Percentiles rank a stretch among this genome's conserved stretches.
phyloP scores from a whole-genome alignment of 208 protist species.

The Vickermania spadyakhi region DNA sequence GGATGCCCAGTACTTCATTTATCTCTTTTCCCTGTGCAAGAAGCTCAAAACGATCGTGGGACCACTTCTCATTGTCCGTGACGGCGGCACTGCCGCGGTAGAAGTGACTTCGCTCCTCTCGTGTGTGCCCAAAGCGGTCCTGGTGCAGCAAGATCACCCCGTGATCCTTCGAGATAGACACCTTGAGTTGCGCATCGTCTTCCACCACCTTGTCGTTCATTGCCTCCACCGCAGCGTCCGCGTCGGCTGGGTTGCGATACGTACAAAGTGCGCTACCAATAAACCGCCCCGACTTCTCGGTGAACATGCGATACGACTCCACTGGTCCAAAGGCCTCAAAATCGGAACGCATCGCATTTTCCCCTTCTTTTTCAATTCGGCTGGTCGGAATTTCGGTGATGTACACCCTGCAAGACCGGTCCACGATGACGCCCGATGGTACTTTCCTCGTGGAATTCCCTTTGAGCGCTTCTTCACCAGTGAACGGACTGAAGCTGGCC shows the following conservation, averaged over 20 bases:
- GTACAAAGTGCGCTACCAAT: slow-evolving; percentile 76
- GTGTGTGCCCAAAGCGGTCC: slow-evolving; percentile 12
- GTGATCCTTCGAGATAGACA: slow-evolving; percentile 62
- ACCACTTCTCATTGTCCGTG: slow-evolving; percentile 31
- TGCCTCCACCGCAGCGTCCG: slow-evolving; percentile 42
- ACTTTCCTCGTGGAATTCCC: slow-evolving; percentile 6
- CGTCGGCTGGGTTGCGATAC: slow-evolving; percentile 86
- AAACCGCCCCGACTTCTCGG: slow-evolving; percentile 75
- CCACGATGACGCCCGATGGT: slow-evolving; percentile 73
- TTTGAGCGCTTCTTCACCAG: slow-evolving; percentile 17
- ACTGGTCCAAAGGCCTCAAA: slow-evolving; percentile 80
- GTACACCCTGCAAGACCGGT: slow-evolving; percentile 80
- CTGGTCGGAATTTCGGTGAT: slow-evolving; percentile 79
- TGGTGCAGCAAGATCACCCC: slow-evolving; percentile 68
- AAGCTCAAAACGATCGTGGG: slow-evolving; percentile 69
- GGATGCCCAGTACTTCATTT: slow-evolving; percentile 35
- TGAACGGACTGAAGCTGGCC: slow-evolving; percentile 64
- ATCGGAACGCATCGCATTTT: slow-evolving; percentile 53
- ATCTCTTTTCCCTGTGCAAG: slow-evolving; percentile 40
- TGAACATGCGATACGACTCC: slow-evolving; percentile 85
- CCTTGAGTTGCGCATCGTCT: slow-evolving; percentile 37
- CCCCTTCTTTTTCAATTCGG: slow-evolving; percentile 75
- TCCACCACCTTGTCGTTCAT: slow-evolving; percentile 75
- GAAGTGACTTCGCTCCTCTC: slow-evolving; percentile 11
- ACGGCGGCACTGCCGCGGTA: neutral